Evolutionary conservation across 2,329 filamentous ascomycete genomes (phyloP), one percentile per base, ranked within the genome.

Genomic region (Epichloe sp.): DNA sequence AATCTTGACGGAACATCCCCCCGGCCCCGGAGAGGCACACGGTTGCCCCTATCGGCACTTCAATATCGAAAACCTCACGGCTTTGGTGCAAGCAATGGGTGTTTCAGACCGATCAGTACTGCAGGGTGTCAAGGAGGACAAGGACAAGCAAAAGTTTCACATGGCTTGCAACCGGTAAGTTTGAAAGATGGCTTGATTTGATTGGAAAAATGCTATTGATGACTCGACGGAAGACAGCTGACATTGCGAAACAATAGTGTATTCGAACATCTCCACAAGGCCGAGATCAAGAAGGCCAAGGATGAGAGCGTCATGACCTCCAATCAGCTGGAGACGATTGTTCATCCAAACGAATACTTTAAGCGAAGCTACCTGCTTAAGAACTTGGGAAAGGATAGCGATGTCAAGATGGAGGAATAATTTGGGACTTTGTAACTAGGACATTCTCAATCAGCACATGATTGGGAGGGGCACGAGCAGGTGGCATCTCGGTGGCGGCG

Each of bases 21-120:
- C 91, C 0, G 86, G 89, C 0, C 80, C 86, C 0, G 90, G 90
- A 2, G 90, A 98, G 68, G 79, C 84, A 0, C 91, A 98, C 65
- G 93, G 93, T n/a, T 98, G 93, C 63, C 93, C 93, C 0, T 98
- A 97, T 65, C 77, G 93, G 34, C 91, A 96, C 63, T 97, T 95
- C 65, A 86, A 82, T 53, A 69, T 85, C 47, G 93, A 98, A 55
- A 98, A 97, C 59, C 75, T 98, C 40, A 79, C 84, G 26, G 68
- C 78, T 0, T 69, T 97, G 57, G 74, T 95, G 43, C 85, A 94
- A 63, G 73, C 77, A 15, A 85, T 87, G 45, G 93, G 91, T 0
- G 81, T 98, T 0, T 79, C 74, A 35, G 91, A 97, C 63, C 75
- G 82, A 43, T 79, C 84, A 1, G 79, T 95, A 19, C 65, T 97